Evolutionary conservation across 2,329 filamentous ascomycete species (phyloP).

Genomic region (Colletotrichum incanum): DNA sequence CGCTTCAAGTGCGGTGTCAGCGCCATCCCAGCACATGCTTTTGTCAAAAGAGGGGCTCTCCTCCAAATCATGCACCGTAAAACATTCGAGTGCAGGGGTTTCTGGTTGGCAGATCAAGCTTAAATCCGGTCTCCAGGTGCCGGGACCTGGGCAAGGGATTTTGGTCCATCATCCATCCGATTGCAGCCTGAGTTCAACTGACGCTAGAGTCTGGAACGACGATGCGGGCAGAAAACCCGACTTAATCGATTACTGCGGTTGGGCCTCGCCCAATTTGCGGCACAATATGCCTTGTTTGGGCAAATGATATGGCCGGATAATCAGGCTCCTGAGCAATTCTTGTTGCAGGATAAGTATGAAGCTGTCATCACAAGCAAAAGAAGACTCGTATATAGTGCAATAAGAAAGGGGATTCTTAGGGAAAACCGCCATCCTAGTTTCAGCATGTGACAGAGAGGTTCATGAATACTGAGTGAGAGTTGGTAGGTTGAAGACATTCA

Average conservation of each 20-base stretch:
- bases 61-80: no score
- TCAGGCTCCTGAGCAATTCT: constrained; percentile 31
- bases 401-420: no score
- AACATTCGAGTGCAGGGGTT: no score
- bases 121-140: background rate
- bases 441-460: constrained; percentile 19
- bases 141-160: background rate
- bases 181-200: background rate
- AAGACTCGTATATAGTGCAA: constrained; percentile 11
- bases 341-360: constrained; percentile 30
- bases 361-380: constrained; percentile 24
- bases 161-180: constrained; percentile 1
- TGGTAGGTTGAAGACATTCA: background rate
- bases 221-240: constrained; percentile 23
- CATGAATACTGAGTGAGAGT: background rate
- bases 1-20: no score
- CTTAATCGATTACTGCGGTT: constrained; percentile 24
- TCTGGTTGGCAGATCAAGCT: no score
- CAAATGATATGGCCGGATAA: constrained; percentile 30
- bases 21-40: no score
- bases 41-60: no score
- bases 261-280: constrained; percentile 17
- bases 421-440: constrained; percentile 30
- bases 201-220: constrained; percentile 35
- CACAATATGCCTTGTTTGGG: constrained; percentile 36